Evolutionary conservation across 805 yeast genomes (phyloP).

Genomic region (Candida sphagnicola): DNA sequence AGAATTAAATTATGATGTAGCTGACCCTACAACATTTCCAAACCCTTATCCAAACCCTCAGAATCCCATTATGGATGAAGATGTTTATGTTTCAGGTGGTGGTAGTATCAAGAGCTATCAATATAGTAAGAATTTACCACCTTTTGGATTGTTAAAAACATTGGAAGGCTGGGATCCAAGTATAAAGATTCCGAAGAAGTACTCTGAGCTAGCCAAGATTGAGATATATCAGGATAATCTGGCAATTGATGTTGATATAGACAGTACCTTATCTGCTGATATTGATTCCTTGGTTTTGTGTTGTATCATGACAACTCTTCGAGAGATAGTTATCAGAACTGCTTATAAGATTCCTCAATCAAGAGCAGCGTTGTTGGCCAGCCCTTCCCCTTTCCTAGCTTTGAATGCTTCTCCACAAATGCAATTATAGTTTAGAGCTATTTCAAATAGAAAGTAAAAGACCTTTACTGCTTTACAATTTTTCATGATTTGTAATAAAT

Average conservation of each 20-base stretch:
- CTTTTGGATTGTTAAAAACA: constrained; percentile 35
- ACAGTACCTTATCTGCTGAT: constrained; percentile 30
- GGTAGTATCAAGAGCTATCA: constrained; percentile 8
- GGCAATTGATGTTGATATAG: constrained; percentile 9
- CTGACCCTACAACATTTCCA: constrained; percentile 12
- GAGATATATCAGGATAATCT: constrained; percentile 31
- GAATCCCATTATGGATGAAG: constrained; percentile 6
- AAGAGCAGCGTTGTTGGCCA: constrained; percentile 9
- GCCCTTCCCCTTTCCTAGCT: constrained; percentile 6
- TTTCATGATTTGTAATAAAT: no score
- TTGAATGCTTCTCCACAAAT: background rate
- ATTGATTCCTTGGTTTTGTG: constrained; percentile 28
- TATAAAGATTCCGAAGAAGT: constrained; percentile 31
- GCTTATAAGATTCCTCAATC: constrained; percentile 15
- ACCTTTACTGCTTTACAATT: no score
- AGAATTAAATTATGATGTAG: constrained; percentile 4
- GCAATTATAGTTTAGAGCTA: background rate
- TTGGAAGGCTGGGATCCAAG: constrained; percentile 18
- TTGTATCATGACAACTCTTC: constrained; percentile 26
- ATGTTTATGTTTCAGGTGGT: constrained; percentile 2
- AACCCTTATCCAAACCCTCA: constrained; percentile 30
- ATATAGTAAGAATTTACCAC: constrained; percentile 32
- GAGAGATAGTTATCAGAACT: constrained; percentile 28
- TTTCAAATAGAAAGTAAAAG: no score
- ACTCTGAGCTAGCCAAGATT: constrained; percentile 28